A percentile compares a stretch with the other conserved stretches of the same genome.
These are phyloP conservation scores for Sclerospora graminicola DNA, from an alignment of 352 stramenopile species.

Conservation along the genomic window DNA sequence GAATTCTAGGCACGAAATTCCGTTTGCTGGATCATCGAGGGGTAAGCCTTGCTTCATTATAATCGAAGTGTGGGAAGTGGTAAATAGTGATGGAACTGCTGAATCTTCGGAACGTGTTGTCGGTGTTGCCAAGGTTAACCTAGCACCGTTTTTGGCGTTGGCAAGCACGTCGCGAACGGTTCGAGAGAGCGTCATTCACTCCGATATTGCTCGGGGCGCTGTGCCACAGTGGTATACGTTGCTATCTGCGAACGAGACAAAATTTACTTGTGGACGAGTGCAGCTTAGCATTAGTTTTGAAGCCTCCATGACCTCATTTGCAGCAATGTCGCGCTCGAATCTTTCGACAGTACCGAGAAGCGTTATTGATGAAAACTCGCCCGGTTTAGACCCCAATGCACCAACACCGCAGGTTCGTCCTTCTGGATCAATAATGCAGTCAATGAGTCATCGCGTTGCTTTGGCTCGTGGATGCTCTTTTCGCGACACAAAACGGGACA, in stretches of 20 bases:
- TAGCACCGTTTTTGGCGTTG: constrained; percentile 79
- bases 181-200: constrained; percentile 74
- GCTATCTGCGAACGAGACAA: constrained; percentile 71
- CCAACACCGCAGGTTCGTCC: constrained; percentile 44
- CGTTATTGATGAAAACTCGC: constrained; percentile 25
- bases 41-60: constrained; percentile 83
- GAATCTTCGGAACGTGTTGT: constrained; percentile 59
- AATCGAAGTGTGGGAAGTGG: constrained; percentile 79
- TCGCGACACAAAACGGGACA: constrained; percentile 75
- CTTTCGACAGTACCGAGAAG: constrained; percentile 10
- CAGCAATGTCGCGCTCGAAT: constrained; percentile 21
- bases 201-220: constrained; percentile 70
- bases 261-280: constrained; percentile 76
- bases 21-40: constrained; percentile 55
- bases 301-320: constrained; percentile 26
- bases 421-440: constrained; percentile 26
- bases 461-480: constrained; percentile 75
- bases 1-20: constrained; percentile 70
- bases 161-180: constrained; percentile 74
- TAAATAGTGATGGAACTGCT: constrained; percentile 15
- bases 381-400: constrained; percentile 36
- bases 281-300: constrained; percentile 85
- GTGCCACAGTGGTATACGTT: constrained; percentile 84
- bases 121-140: constrained; percentile 79
- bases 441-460: constrained; percentile 44